These are phyloP conservation scores for Bipolaris gigantea DNA, from an alignment of 2,329 filamentous ascomycete genomes.

Conservation along the genomic window DNA sequence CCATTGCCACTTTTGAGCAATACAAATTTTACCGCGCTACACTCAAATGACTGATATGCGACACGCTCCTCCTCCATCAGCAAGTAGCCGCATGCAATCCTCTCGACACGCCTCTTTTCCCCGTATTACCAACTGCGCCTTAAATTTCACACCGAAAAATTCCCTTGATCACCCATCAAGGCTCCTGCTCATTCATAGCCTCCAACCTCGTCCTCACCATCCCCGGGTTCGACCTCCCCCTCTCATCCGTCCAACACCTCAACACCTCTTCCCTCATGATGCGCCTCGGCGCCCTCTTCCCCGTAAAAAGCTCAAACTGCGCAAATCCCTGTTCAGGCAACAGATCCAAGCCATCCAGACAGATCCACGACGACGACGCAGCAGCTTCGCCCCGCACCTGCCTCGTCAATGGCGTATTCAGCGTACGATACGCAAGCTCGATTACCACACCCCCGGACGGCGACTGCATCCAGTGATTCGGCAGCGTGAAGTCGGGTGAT, in stretches of 20 bases:
- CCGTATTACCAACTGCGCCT: too few species aligned
- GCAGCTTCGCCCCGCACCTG: conserved; percentile 62
- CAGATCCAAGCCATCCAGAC: conserved; percentile 74
- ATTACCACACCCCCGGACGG: conserved; percentile 76
- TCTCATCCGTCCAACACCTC: conserved; percentile 34
- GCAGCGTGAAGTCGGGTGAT: conserved; percentile 70
- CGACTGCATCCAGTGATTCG: conserved; percentile 68
- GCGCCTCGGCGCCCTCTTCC: conserved; percentile 67
- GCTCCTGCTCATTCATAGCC: conserved; percentile 35
- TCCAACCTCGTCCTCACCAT: conserved; percentile 36
- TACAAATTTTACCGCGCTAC: not conserved
- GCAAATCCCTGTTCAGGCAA: conserved; percentile 77
- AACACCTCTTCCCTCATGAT: conserved; percentile 69
- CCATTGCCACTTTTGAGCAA: not conserved
- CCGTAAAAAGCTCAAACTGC: conserved; percentile 79
- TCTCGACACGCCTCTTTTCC: too few species aligned
- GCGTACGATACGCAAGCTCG: conserved; percentile 71
- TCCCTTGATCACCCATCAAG: conserved; percentile 15
- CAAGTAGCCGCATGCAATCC: too few species aligned
- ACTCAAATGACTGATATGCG: not conserved
- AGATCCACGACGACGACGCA: conserved; percentile 67
- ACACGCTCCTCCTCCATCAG: not conserved
- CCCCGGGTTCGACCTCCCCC: conserved; percentile 26
- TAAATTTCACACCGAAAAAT: not conserved
- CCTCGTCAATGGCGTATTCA: conserved; percentile 69